A percentile compares a stretch with the other conserved stretches of the same genome.
These are phyloP conservation scores for Aphanomyces stellatus DNA, from an alignment of 352 stramenopile species.

Conservation along the genomic window DNA sequence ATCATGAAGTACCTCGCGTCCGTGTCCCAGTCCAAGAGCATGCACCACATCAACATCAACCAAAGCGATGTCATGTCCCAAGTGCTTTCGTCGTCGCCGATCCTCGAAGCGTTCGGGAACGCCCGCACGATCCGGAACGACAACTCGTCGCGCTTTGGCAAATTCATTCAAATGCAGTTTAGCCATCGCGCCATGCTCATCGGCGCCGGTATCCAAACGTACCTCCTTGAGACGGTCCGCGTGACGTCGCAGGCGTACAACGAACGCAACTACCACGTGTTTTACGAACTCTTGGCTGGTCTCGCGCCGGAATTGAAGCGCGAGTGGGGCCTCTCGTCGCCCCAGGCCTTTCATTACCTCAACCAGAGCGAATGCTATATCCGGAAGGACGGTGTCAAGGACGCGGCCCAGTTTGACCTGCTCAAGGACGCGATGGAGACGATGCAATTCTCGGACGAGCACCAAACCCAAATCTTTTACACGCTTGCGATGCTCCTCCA, in stretches of 20 bases:
- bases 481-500: slow-evolving; percentile 89
- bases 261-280: slow-evolving; percentile 96
- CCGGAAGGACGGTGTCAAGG: slow-evolving; percentile 84
- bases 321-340: slow-evolving; percentile 44
- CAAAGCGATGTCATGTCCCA: slow-evolving; percentile 83
- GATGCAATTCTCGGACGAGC: slow-evolving; percentile 81
- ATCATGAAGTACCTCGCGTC: slow-evolving; percentile 93
- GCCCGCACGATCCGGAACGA: slow-evolving; percentile 95
- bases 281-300: slow-evolving; percentile 90
- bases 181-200: slow-evolving; percentile 58
- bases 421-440: slow-evolving; percentile 71
- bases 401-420: slow-evolving; percentile 78
- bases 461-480: slow-evolving; percentile 88
- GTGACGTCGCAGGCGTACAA: slow-evolving; percentile 88
- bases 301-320: slow-evolving; percentile 49
- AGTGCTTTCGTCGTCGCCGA: slow-evolving; percentile 96
- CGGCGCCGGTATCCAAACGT: slow-evolving; percentile 92
- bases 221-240: slow-evolving; percentile 94
- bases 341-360: slow-evolving; percentile 83
- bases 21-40: slow-evolving; percentile 52
- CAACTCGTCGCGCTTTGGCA: slow-evolving; percentile 95
- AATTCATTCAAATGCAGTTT: slow-evolving; percentile 98
- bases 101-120: slow-evolving; percentile 99
- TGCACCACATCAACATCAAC: slow-evolving; percentile 29
- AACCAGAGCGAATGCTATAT: slow-evolving; percentile 82